Evolutionary conservation across 2,329 filamentous ascomycete genomes (phyloP), one percentile per base, ranked within the genome.

Genomic region (Penicillium sp.): DNA sequence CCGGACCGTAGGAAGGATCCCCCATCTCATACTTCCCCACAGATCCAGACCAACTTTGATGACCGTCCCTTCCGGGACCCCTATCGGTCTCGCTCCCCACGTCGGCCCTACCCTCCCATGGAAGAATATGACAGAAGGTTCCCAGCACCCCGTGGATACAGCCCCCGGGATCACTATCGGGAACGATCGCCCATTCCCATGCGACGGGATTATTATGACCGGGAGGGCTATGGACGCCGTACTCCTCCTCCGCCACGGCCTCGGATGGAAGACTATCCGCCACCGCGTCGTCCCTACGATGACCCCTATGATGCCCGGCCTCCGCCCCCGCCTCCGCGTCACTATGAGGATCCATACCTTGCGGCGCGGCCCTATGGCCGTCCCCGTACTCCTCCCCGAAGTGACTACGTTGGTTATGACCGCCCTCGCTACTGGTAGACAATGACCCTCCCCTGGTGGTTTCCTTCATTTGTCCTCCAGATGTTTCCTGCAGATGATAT

Each of bases 71-170:
- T 80, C 46, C 84, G 86, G 63, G 87, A 40, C 54, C 83, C 82
- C 58, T 90, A 85, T 67, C 87, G 93, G 65, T 96, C 93, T 61
- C 90, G 91, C 61, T 96, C 89, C 58, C 88, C 89, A 57, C 87
- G 86, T 57, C 83, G 89, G 60, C 82, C 83, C 56, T 82, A 82
- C 55, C 85, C 87, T 59, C 84, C 86, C 35, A 79, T 83, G 59
- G 90, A 93, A 69, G 89, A 94, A 67, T 92, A 94, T 72, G 89
- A 92, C 62, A 88, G 91, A 66, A 90, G 93, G 67, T 88, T 88
- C 43, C 89, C 90, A 57, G 85, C 85, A 54, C 87, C 86, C 56
- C 85, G 90, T 65, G 90, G 88, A 57, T 96, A 95, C 74, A 95
- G 89, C 74, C 92, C 92, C 59, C 88, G 89, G 61, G 86, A 89